Evolutionary conservation across 805 yeast species (phyloP).

Genomic region (Ogataea naganishii): DNA sequence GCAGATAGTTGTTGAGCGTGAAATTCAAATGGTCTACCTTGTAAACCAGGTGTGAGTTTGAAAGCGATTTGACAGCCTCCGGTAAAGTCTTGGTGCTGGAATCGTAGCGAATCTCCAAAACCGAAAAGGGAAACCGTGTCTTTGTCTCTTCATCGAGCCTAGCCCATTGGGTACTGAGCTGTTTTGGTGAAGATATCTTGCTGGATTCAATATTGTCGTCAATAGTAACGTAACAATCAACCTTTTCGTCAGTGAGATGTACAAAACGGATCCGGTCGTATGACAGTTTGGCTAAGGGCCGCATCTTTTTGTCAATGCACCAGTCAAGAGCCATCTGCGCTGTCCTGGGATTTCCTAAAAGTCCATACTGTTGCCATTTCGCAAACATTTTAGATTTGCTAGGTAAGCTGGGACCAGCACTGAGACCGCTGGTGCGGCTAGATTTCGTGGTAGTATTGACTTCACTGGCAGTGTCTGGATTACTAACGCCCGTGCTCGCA

Average conservation of each 20-base stretch:
- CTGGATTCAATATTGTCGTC: conserved; percentile 16
- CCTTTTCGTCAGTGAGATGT: conserved; percentile 8
- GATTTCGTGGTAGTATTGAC: too few species aligned
- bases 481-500: too few species aligned
- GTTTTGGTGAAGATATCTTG: conserved; percentile 5
- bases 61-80: conserved; percentile 27
- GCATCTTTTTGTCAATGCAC: conserved; percentile 20
- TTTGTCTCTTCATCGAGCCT: conserved; percentile 6
- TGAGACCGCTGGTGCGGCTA: too few species aligned
- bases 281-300: conserved; percentile 18
- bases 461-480: too few species aligned
- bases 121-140: conserved; percentile 35
- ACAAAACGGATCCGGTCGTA: conserved; percentile 20
- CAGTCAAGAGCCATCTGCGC: conserved; percentile 22
- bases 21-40: conserved; percentile 30
- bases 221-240: conserved; percentile 22
- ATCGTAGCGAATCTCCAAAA: conserved; percentile 39
- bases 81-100: conserved; percentile 25
- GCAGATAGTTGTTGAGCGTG: conserved; percentile 22
- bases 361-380: conserved; percentile 13
- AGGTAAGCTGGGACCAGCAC: too few species aligned
- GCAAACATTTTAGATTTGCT: conserved; percentile 6
- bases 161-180: conserved; percentile 6
- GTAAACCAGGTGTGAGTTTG: conserved; percentile 39
- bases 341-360: conserved; percentile 22